Evolutionary conservation across 2,329 filamentous ascomycete genomes (phyloP), one percentile per base, ranked within the genome.

Genomic region (Fusarium sp.): DNA sequence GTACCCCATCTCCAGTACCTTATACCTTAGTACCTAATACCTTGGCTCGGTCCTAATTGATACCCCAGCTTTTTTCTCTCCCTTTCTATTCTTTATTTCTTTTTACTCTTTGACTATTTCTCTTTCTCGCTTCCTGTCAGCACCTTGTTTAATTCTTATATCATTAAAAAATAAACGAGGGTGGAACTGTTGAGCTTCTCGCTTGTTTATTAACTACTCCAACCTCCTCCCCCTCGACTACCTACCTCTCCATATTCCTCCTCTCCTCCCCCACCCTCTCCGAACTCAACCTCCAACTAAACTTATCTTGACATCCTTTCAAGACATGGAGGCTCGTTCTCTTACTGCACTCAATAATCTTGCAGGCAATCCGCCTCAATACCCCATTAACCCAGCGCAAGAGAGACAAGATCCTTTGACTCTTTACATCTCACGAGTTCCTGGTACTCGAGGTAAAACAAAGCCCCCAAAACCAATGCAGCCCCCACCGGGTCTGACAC

Each of bases 401-500:
- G 82, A 86, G 72, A 87, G 83, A 67, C 87, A 90, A 67, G 88
- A 93, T 50, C 89, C 93, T 6, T 80, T 98, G 51, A 89, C 90
- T 4, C 86, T 99, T 40, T 99, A 99, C 80, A 97, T 99, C 70
- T 93, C 95, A 36, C 86, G 95, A 70, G 95, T 99, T 1, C 96
- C 96, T 2, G 95, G 95, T 23, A 97, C 92, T 67, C 89, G 90
- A 89, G 93, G 93, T 94, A 83, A 70, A 82, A 77, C 31, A 66
- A 41, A 38, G 15, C 42, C 62, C 50, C 40, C 38, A 49, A 33
- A 31, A 15, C 36, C 5, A 16, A 18, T 44, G 8, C 41, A 45
- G 28, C 20, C 41, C 41, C 62, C 52, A 59, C 54, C 56, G 20
- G 54, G 41, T 47, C 57, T 60, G 37, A 70, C 62, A 44, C 46